Evolutionary conservation across 108 stramenopile genomes (phyloP), one percentile per base, ranked within the genome.

Genomic region (Skeletonema potamos): DNA sequence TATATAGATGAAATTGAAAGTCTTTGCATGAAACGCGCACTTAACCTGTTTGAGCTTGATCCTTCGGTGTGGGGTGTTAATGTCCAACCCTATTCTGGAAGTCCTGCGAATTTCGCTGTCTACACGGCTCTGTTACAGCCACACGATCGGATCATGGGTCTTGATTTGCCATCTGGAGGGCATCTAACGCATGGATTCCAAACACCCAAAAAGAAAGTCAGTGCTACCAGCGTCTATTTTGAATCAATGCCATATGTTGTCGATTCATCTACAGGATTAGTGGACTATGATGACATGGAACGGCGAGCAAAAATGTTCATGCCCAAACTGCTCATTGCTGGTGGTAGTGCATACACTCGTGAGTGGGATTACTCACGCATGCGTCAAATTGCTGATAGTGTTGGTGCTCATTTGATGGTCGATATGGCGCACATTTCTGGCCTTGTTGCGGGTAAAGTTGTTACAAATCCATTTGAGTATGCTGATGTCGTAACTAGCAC

Each of bases 341-440:
- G 99, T 41, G 98, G 92, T 17, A 97, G 96, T 34, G 98, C 99
- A 10, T 99, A 99, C 92, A 96, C 98, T 10, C 84, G 98, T 17
- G 99, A 99, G 72, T 99, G 98, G 99, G 98, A 99, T 74, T 99
- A 99, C 70, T 84, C 79, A 4, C 81, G 93, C 12, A 97, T 99
- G 95, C 82, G 96, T 70, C 79, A 89, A 56, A 99, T 98, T 76
- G 99, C 99, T 18, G 97, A 99, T 71, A 86, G 86, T 24, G 93
- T 99, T 54, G 98, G 98, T 27, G 92, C 99, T 5, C 66, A 96
- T 65, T 82, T 99, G 34, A 94, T 99, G 94, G 97, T 97, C 20
- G 99, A 99, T 83, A 99, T 99, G 99, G 98, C 98, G 8, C 99
- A 99, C 80, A 96, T 98, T 63, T 97, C 96, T 2, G 99, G 99